Evolutionary conservation across 768 basidiomycete genomes (phyloP).

Genomic region (Boletus sensibilis): DNA sequence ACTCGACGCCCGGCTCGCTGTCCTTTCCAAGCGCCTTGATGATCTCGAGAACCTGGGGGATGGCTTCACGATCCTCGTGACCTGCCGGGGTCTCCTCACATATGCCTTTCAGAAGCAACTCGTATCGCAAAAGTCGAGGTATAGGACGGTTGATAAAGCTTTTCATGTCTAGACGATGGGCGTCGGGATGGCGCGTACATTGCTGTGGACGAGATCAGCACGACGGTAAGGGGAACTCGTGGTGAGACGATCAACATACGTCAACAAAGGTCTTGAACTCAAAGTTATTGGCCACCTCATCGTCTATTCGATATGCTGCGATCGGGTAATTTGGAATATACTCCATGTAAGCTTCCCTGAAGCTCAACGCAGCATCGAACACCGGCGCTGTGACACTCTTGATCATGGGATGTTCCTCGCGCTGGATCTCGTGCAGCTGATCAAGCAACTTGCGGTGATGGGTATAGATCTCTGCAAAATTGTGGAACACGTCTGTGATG

Average conservation of each 20-base stretch:
- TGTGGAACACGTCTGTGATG: conserved; percentile 87
- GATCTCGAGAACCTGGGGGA: conserved; percentile 84
- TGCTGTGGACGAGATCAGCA: conserved; percentile 30
- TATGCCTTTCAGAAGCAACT: conserved; percentile 78
- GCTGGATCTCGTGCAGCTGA: conserved; percentile 80
- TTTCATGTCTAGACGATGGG: conserved; percentile 87
- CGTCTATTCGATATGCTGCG: conserved; percentile 82
- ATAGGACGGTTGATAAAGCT: conserved; percentile 92
- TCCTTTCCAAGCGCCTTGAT: conserved; percentile 86
- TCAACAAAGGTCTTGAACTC: conserved; percentile 83
- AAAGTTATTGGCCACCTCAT: conserved; percentile 80
- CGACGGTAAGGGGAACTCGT: background rate
- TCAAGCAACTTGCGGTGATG: conserved; percentile 79
- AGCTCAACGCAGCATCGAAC: conserved; percentile 87
- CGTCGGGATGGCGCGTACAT: conserved; percentile 65
- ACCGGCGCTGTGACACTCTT: conserved; percentile 79
- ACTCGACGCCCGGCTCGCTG: conserved; percentile 81
- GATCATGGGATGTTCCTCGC: conserved; percentile 82
- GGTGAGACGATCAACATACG: conserved; percentile 39
- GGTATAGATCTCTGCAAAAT: conserved; percentile 69
- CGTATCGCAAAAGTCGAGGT: conserved; percentile 85
- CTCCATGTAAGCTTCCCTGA: conserved; percentile 89
- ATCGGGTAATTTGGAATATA: conserved; percentile 94
- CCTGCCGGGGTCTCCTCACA: conserved; percentile 68
- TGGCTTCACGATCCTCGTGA: conserved; percentile 79